phyloP scores from a whole-genome alignment of 2,329 filamentous ascomycete genomes.

The Beauveria caledonica region DNA sequence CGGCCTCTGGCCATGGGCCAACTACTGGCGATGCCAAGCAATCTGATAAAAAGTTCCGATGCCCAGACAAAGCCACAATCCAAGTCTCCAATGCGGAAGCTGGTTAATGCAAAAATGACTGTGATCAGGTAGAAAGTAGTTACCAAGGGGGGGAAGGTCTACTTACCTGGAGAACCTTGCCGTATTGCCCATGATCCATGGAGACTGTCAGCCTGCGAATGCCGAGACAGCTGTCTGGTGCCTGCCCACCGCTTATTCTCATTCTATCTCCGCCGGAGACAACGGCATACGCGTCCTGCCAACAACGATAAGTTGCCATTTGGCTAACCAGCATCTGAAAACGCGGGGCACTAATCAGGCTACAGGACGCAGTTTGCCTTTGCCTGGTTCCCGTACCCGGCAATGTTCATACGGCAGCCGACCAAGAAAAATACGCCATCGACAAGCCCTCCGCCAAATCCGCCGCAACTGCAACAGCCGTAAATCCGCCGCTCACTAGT shows the following conservation, averaged over 20 bases:
- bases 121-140: not conserved
- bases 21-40: slow-evolving; percentile 2
- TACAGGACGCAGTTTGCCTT: not conserved
- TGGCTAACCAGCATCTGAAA: not conserved
- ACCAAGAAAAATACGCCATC: not conserved
- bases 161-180: not conserved
- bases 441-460: not conserved
- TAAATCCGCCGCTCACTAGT: not conserved
- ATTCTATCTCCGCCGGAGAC: not conserved
- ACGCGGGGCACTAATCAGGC: not conserved
- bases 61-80: not conserved
- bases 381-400: not conserved
- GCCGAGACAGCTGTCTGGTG: not conserved
- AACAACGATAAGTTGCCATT: not conserved
- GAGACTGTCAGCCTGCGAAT: not conserved
- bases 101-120: no score
- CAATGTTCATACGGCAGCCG: not conserved
- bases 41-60: not conserved
- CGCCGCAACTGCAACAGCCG: not conserved
- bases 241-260: slow-evolving; percentile 2
- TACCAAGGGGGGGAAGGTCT: no score
- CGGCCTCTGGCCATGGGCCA: not conserved
- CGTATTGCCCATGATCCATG: no score
- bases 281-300: not conserved
- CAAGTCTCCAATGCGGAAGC: not conserved